Conservation (phyloP, 2,329 filamentous ascomycete genomes). For the Paraphoma chrysanthemicola region DNA sequence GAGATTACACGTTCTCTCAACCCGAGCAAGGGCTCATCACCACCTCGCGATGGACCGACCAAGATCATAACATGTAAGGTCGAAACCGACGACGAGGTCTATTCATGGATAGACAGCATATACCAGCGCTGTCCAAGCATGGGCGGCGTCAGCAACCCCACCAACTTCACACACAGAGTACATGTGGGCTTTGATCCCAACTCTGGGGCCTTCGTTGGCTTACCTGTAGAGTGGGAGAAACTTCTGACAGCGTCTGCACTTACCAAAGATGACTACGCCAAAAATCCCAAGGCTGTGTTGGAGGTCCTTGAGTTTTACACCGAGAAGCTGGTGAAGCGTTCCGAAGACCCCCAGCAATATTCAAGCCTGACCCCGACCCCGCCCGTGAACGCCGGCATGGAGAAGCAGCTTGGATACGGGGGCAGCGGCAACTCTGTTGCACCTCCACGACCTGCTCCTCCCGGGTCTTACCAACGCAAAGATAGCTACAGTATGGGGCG, state of each 20-base stretch:
- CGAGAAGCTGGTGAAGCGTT: constrained; percentile 75
- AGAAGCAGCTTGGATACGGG: constrained; percentile 58
- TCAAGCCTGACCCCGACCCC: constrained; percentile 73
- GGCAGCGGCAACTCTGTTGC: constrained; percentile 55
- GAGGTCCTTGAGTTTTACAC: constrained; percentile 87
- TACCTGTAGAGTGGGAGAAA: constrained; percentile 97
- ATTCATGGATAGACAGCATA: constrained; percentile 98
- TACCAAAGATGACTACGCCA: constrained; percentile 97
- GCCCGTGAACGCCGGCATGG: constrained; percentile 54
- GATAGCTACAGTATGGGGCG: constrained; percentile 53
- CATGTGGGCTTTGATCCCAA: constrained; percentile 97
- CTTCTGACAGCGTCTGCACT: constrained; percentile 94
- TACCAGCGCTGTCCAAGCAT: constrained; percentile 96
- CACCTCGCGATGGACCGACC: constrained; percentile 80
- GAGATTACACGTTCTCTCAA: constrained; percentile 83
- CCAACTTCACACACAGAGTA: constrained; percentile 95
- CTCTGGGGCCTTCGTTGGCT: constrained; percentile 91
- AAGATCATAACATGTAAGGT: constrained; percentile 91
- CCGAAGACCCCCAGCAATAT: constrained; percentile 74
- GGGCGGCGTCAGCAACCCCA: constrained; percentile 97
- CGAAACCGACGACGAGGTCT: constrained; percentile 94
- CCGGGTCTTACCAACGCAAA: constrained; percentile 51
- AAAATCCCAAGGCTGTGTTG: constrained; percentile 77
- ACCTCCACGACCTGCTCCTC: constrained; percentile 56
- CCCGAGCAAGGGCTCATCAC: constrained; percentile 63